A percentile compares a stretch with the other conserved stretches of the same genome.
Evolutionary conservation across 805 yeast species (phyloP).

Genomic region (Metschnikowia cubensis): DNA sequence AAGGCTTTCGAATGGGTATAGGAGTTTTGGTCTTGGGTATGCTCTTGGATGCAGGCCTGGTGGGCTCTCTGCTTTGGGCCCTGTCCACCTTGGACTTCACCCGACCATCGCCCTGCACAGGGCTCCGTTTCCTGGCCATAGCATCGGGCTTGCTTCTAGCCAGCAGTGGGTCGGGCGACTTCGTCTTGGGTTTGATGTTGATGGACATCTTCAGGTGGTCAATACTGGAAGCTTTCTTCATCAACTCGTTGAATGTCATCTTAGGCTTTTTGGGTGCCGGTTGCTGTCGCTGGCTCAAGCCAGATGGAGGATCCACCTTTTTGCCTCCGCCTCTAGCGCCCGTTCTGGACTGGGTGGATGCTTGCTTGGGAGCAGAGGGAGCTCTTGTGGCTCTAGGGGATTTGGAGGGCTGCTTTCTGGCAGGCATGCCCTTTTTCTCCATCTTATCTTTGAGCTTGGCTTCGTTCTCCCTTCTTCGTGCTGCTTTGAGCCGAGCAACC

Average conservation of each 20-base stretch:
- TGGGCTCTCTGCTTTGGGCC: not conserved
- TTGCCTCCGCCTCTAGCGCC: not conserved
- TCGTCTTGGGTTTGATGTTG: conserved; percentile 36
- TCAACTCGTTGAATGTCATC: conserved; percentile 60
- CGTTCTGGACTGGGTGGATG: not conserved
- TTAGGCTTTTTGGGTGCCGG: conserved; percentile 24
- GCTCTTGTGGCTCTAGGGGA: not conserved
- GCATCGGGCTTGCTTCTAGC: not conserved
- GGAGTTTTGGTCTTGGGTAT: conserved; percentile 21
- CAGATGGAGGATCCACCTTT: not conserved
- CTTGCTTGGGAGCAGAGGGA: not conserved
- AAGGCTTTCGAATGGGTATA: conserved; percentile 53
- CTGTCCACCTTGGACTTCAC: not conserved
- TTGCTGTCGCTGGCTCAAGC: not conserved
- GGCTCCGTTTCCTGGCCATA: not conserved
- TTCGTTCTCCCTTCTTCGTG: conserved; percentile 54
- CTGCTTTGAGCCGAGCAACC: conserved; percentile 63
- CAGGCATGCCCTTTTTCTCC: conserved; percentile 31
- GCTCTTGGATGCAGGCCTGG: not conserved
- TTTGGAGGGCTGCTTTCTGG: conserved; percentile 14
- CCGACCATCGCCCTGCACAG: not conserved
- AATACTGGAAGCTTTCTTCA: conserved; percentile 63
- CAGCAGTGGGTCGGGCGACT: conserved; percentile 17
- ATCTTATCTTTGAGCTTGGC: conserved; percentile 33
- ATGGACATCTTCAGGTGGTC: conserved; percentile 44